These are phyloP conservation scores for Laetiporus sulphureus DNA, from an alignment of 1,284 basidiomycete species.

Conservation along the genomic window DNA sequence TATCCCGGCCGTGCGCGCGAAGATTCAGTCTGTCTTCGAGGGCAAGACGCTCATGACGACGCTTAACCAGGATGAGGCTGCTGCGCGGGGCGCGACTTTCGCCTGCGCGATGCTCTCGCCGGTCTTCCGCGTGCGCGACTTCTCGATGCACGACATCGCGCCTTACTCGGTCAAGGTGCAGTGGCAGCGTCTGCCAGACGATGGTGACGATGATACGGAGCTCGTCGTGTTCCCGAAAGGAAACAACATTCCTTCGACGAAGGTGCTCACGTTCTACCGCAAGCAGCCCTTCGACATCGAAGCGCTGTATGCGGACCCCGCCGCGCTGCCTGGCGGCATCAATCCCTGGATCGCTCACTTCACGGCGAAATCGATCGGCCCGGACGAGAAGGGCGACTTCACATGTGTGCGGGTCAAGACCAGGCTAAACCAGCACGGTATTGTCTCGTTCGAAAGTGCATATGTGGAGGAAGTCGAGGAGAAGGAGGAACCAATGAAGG, in stretches of 20 bases:
- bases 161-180: slow-evolving; percentile 83
- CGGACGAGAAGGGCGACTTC: slow-evolving; percentile 62
- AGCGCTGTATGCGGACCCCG: slow-evolving; percentile 71
- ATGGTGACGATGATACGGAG: slow-evolving; percentile 84
- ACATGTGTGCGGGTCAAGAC: slow-evolving; percentile 86
- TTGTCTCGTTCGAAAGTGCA: slow-evolving; percentile 79
- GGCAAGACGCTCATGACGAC: slow-evolving; percentile 78
- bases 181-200: slow-evolving; percentile 71
- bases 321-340: slow-evolving; percentile 64
- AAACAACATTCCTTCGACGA: slow-evolving; percentile 85
- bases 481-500: slow-evolving; percentile 66
- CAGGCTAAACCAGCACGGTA: slow-evolving; percentile 78
- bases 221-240: slow-evolving; percentile 81
- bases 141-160: slow-evolving; percentile 78
- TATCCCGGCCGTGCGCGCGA: slow-evolving; percentile 62
- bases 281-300: slow-evolving; percentile 83
- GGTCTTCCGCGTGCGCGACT: slow-evolving; percentile 93
- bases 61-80: slow-evolving; percentile 93
- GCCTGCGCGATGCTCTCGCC: slow-evolving; percentile 92
- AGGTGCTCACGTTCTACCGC: slow-evolving; percentile 92
- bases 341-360: slow-evolving; percentile 82
- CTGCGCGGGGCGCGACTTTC: slow-evolving; percentile 91
- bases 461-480: slow-evolving; percentile 83
- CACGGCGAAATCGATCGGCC: slow-evolving; percentile 74
- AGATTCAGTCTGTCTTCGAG: slow-evolving; percentile 56